phyloP scores from a whole-genome alignment of 140 eudicot species.

The Stevia rebaudiana region DNA sequence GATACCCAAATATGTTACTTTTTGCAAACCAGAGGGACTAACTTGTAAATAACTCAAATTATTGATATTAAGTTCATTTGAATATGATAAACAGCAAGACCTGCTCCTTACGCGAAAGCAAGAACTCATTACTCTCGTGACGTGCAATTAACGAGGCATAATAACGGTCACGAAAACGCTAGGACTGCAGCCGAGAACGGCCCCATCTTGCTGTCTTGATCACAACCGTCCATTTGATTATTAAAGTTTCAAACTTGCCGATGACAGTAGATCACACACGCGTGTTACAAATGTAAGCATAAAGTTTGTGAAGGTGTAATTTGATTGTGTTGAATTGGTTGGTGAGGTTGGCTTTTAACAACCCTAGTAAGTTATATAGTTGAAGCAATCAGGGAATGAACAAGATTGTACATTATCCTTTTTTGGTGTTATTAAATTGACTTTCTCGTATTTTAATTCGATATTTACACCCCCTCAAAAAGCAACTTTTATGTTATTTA shows the following conservation, averaged over 20 bases:
- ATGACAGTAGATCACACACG: background rate
- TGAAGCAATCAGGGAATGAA: constrained; percentile 15
- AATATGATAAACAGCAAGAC: constrained; percentile 57
- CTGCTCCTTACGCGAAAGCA: constrained; percentile 87
- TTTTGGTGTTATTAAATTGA: background rate
- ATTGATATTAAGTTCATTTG: background rate
- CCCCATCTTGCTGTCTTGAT: constrained; percentile 70
- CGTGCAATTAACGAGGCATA: constrained; percentile 70
- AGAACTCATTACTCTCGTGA: constrained; percentile 74
- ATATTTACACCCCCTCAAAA: constrained; percentile 20
- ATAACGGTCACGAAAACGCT: constrained; percentile 51
- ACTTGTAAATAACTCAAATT: no score
- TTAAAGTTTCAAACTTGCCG: background rate
- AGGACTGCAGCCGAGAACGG: constrained; percentile 83
- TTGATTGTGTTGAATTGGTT: constrained; percentile 12
- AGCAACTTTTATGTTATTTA: constrained; percentile 10
- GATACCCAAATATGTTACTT: no score
- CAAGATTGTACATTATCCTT: constrained; percentile 29
- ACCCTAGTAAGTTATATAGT: constrained; percentile 16
- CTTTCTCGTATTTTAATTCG: constrained; percentile 9
- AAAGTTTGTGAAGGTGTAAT: constrained; percentile 5
- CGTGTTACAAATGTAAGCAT: constrained; percentile 18
- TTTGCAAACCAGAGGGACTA: no score
- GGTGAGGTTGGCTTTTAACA: constrained; percentile 26
- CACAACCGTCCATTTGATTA: background rate